phyloP scores from a whole-genome alignment of 1,139 yeast species.

The Candida pseudoviswanathii region DNA sequence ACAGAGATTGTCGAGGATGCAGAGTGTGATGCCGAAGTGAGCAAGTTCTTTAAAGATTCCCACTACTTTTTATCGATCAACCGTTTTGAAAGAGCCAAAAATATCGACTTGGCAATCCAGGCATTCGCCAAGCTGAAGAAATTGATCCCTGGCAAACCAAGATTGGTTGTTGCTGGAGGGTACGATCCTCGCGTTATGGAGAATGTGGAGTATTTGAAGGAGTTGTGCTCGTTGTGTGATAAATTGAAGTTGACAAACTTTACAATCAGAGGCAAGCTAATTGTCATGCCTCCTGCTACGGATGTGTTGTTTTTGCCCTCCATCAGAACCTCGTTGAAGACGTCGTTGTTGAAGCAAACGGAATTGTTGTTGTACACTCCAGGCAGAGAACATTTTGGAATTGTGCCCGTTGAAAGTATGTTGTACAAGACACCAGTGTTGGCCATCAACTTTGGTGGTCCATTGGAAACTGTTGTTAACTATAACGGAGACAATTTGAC shows the following conservation, averaged over 20 bases:
- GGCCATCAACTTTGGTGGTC: slow-evolving; percentile 91
- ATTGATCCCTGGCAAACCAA: slow-evolving; percentile 22
- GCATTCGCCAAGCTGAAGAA: slow-evolving; percentile 52
- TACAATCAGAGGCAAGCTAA: slow-evolving; percentile 51
- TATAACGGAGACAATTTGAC: slow-evolving; percentile 37
- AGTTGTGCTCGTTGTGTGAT: slow-evolving; percentile 55
- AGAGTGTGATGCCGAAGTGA: slow-evolving; percentile 33
- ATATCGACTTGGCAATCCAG: slow-evolving; percentile 73
- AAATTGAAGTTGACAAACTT: slow-evolving; percentile 45
- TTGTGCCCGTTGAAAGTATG: slow-evolving; percentile 97
- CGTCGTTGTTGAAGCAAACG: slow-evolving; percentile 59
- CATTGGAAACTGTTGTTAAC: slow-evolving; percentile 73
- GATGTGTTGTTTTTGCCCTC: slow-evolving; percentile 82
- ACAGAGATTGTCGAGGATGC: slow-evolving; percentile 20
- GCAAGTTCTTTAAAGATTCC: slow-evolving; percentile 32
- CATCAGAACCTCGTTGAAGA: slow-evolving; percentile 66
- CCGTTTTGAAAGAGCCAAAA: slow-evolving; percentile 86
- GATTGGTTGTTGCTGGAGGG: slow-evolving; percentile 87
- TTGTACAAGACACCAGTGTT: slow-evolving; percentile 77
- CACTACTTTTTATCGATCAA: slow-evolving; percentile 72
- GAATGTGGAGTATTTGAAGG: slow-evolving; percentile 70
- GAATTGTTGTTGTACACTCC: slow-evolving; percentile 83
- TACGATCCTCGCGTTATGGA: slow-evolving; percentile 77
- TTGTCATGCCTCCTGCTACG: slow-evolving; percentile 36
- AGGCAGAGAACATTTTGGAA: slow-evolving; percentile 91